A percentile compares a stretch with the other conserved stretches of the same genome.
Evolutionary conservation across 2,329 filamentous ascomycete genomes (phyloP).

Genomic region (Eutypella sp.): DNA sequence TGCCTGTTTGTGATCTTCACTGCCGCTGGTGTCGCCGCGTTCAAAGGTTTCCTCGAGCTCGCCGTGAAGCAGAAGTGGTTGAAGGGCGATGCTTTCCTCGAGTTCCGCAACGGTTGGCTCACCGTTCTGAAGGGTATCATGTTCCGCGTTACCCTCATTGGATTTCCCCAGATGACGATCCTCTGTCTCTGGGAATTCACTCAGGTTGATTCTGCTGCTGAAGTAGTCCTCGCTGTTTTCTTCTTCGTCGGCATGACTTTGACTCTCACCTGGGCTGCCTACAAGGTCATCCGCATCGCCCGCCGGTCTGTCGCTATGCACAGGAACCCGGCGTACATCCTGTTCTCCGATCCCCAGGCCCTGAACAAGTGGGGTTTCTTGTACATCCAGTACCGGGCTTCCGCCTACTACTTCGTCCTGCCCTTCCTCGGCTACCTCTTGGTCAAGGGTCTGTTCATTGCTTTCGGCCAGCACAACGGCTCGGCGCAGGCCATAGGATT

Average conservation of each 20-base stretch:
- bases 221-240: constrained; percentile 73
- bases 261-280: constrained; percentile 71
- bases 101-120: constrained; percentile 84
- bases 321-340: constrained; percentile 85
- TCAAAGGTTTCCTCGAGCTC: constrained; percentile 71
- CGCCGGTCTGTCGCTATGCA: constrained; percentile 79
- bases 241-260: constrained; percentile 72
- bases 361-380: constrained; percentile 92
- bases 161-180: constrained; percentile 79
- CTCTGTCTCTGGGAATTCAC: constrained; percentile 85
- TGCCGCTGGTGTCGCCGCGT: constrained; percentile 62
- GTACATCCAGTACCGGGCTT: constrained; percentile 84
- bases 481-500: constrained; percentile 71
- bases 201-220: constrained; percentile 68
- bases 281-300: constrained; percentile 77
- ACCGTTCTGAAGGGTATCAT: constrained; percentile 82
- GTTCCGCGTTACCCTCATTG: constrained; percentile 77
- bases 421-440: constrained; percentile 68
- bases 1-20: constrained; percentile 70
- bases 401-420: constrained; percentile 83
- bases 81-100: constrained; percentile 74
- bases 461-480: constrained; percentile 62
- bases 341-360: constrained; percentile 79
- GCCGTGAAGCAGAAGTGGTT: constrained; percentile 67
- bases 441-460: constrained; percentile 78